These are phyloP conservation scores for Penium margaritaceum DNA, from an alignment of 139 green algal species.

Conservation along the genomic window DNA sequence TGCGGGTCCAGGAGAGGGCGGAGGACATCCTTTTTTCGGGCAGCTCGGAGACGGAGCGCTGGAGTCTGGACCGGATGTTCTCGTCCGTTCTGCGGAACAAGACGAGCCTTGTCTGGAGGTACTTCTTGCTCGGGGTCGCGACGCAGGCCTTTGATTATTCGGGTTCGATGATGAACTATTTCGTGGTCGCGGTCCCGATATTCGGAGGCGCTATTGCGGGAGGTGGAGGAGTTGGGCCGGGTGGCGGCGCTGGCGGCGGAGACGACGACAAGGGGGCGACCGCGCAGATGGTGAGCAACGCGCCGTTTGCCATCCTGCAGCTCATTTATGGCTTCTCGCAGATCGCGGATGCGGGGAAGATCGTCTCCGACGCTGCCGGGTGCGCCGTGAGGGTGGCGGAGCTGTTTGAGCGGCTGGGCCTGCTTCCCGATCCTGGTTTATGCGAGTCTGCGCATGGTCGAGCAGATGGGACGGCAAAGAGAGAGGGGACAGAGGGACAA, in stretches of 20 bases:
- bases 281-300: slow-evolving; percentile 59
- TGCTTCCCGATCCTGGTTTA: not conserved
- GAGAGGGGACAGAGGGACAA: too few relatives aligned
- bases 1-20: slow-evolving; percentile 26
- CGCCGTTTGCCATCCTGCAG: slow-evolving; percentile 63
- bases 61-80: slow-evolving; percentile 39
- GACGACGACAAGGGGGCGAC: slow-evolving; percentile 19
- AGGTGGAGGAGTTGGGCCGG: not conserved
- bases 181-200: slow-evolving; percentile 46
- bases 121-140: slow-evolving; percentile 33
- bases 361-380: slow-evolving; percentile 20
- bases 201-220: slow-evolving; percentile 40
- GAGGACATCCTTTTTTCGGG: slow-evolving; percentile 39
- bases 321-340: slow-evolving; percentile 26
- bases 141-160: slow-evolving; percentile 54
- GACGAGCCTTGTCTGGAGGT: slow-evolving; percentile 37
- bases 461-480: too few relatives aligned
- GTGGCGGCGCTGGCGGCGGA: not conserved
- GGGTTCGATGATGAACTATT: slow-evolving; percentile 57
- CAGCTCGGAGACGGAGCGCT: slow-evolving; percentile 25
- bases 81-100: slow-evolving; percentile 42
- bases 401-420: slow-evolving; percentile 8
- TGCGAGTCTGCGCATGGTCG: too few relatives aligned
- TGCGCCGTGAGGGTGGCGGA: slow-evolving; percentile 5
- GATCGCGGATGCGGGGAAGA: slow-evolving; percentile 19